These are phyloP conservation scores for Metarhizium anisopliae DNA, from an alignment of 2,329 filamentous ascomycete species.

Conservation along the genomic window DNA sequence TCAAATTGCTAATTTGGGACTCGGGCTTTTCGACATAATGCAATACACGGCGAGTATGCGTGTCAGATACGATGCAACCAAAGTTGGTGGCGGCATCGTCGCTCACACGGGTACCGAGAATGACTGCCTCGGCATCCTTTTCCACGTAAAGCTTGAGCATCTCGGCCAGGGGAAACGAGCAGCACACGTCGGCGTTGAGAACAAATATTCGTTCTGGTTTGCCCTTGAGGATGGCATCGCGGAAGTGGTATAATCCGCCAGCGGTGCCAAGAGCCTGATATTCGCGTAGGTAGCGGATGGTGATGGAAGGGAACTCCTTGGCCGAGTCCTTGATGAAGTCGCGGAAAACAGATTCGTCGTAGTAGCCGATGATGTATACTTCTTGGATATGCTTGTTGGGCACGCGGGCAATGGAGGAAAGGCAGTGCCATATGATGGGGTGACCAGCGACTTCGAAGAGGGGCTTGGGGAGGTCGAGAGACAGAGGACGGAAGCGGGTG, in stretches of 20 bases:
- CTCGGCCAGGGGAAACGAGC: conserved; percentile 89
- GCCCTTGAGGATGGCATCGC: conserved; percentile 95
- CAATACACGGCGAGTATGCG: conserved; percentile 87
- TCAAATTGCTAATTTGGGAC: conserved; percentile 93
- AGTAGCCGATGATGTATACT: conserved; percentile 97
- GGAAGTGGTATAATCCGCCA: conserved; percentile 96
- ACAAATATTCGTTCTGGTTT: conserved; percentile 93
- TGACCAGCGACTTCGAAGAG: conserved; percentile 98
- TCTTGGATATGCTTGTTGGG: conserved; percentile 74
- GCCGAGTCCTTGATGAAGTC: conserved; percentile 94
- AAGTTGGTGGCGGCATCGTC: conserved; percentile 94
- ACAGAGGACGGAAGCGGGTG: conserved; percentile 89
- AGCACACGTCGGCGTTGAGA: conserved; percentile 96
- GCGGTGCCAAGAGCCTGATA: conserved; percentile 95
- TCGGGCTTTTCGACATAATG: conserved; percentile 99
- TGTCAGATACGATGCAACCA: conserved; percentile 92
- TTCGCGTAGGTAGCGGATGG: conserved; percentile 90
- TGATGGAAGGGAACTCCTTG: conserved; percentile 74
- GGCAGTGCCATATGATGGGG: conserved; percentile 96
- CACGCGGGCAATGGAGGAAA: conserved; percentile 84
- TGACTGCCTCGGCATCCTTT: conserved; percentile 92
- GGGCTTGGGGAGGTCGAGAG: conserved; percentile 94
- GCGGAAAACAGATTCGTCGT: conserved; percentile 92
- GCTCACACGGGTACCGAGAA: conserved; percentile 83
- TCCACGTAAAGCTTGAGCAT: conserved; percentile 94